phyloP scores from a whole-genome alignment of 1,284 basidiomycete genomes.

The Sphaerobolus stellatus region DNA sequence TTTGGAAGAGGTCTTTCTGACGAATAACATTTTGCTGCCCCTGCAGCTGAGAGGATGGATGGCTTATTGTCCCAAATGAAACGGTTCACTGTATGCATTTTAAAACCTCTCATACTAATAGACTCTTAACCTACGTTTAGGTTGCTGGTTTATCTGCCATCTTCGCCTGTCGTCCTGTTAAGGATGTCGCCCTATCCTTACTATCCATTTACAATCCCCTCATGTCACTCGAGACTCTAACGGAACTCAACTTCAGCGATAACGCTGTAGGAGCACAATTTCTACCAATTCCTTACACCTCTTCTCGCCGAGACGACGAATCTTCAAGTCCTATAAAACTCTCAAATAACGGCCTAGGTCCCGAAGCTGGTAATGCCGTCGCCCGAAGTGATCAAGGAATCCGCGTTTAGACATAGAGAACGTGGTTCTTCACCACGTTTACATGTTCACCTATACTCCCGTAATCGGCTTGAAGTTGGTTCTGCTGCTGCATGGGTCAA shows the following conservation, averaged over 20 bases:
- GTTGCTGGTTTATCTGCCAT: slow-evolving; percentile 12
- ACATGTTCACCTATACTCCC: slow-evolving; percentile 26
- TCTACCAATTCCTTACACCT: slow-evolving; percentile 10
- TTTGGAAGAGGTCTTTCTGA: not conserved
- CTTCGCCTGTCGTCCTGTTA: slow-evolving; percentile 58
- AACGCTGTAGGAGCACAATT: slow-evolving; percentile 49
- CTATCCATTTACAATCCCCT: slow-evolving; percentile 51
- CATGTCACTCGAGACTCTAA: slow-evolving; percentile 39
- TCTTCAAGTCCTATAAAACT: slow-evolving; percentile 54
- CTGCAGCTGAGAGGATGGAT: not conserved
- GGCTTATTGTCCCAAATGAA: not conserved
- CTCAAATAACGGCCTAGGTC: slow-evolving; percentile 59
- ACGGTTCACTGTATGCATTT: not conserved
- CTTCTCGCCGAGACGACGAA: slow-evolving; percentile 23
- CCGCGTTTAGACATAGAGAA: slow-evolving; percentile 42
- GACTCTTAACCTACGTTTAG: slow-evolving; percentile 17
- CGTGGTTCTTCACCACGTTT: not conserved
- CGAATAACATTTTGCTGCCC: not conserved
- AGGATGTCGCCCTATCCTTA: slow-evolving; percentile 55
- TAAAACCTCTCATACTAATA: not conserved
- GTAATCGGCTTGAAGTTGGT: slow-evolving; percentile 59
- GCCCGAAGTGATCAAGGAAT: slow-evolving; percentile 46
- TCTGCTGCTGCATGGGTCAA: slow-evolving; percentile 45
- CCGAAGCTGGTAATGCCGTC: slow-evolving; percentile 50
- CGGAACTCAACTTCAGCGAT: slow-evolving; percentile 53